Conservation (phyloP, 371 early-diverging fungal species). For the Mycotypha africana region DNA sequence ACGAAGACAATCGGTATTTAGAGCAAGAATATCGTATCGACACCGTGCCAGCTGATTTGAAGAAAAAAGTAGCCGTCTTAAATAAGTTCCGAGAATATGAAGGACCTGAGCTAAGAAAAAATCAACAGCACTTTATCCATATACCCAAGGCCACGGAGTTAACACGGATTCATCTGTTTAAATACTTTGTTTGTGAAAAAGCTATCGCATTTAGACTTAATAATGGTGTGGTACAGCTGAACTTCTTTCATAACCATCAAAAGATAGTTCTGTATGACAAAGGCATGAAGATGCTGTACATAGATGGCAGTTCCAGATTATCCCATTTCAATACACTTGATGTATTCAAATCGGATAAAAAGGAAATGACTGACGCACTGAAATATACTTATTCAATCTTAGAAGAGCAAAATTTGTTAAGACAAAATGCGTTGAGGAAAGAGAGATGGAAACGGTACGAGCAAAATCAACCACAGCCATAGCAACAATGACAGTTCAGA, state of each 20-base stretch:
- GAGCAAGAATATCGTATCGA: slow-evolving; percentile 20
- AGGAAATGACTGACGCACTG: slow-evolving; percentile 1
- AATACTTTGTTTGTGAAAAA: slow-evolving; percentile 59
- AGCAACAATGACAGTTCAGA: too few relatives aligned
- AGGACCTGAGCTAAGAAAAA: not conserved
- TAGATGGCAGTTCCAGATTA: slow-evolving; percentile 1
- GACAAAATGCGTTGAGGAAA: not conserved
- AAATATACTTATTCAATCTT: not conserved
- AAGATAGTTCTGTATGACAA: slow-evolving; percentile 60
- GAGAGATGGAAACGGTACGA: slow-evolving; percentile 17
- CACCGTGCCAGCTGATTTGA: not conserved
- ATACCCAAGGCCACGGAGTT: slow-evolving; percentile 7
- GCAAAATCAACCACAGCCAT: too few relatives aligned
- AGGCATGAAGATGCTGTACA: slow-evolving; percentile 8
- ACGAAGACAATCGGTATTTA: not conserved
- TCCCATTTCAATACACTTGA: slow-evolving; percentile 6
- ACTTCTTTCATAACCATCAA: slow-evolving; percentile 65
- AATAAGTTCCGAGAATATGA: slow-evolving; percentile 1
- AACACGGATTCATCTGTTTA: slow-evolving; percentile 49
- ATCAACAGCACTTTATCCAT: slow-evolving; percentile 16
- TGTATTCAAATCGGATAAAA: slow-evolving; percentile 1
- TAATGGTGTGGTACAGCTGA: slow-evolving; percentile 73
- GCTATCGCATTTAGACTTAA: slow-evolving; percentile 71
- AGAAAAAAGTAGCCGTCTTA: slow-evolving; percentile 5
- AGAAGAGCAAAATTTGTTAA: slow-evolving; percentile 2